Evolutionary conservation across 257 asterid genomes (phyloP).

Genomic region (Cynanchum wilfordii): DNA sequence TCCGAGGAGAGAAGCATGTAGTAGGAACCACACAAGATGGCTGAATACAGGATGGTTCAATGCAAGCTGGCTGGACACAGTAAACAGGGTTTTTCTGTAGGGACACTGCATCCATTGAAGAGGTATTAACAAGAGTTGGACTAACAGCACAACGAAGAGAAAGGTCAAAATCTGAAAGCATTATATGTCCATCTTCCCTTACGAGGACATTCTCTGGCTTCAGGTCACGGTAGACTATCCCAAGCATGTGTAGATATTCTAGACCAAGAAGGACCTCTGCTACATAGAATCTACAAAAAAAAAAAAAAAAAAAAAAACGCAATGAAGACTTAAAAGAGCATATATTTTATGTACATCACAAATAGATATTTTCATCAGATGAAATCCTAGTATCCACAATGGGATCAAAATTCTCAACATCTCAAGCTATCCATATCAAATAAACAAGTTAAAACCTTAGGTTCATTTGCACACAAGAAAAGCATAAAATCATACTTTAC

Average conservation of each 20-base stretch:
- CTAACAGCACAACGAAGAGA: constrained; percentile 52
- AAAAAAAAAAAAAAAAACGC: no score
- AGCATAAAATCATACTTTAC: constrained; percentile 40
- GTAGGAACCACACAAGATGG: constrained; percentile 35
- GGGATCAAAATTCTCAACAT: neutral
- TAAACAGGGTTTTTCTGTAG: neutral
- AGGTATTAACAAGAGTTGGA: constrained; percentile 47
- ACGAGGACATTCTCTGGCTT: constrained; percentile 63
- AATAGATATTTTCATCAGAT: neutral
- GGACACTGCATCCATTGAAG: neutral
- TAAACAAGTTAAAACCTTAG: neutral
- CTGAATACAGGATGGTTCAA: constrained; percentile 31
- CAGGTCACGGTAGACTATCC: constrained; percentile 60
- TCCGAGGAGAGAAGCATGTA: constrained; percentile 36
- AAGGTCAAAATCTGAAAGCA: constrained; percentile 70
- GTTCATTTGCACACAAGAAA: neutral
- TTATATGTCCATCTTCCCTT: constrained; percentile 64
- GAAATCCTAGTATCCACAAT: neutral
- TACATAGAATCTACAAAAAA: constrained; percentile 50
- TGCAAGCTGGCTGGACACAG: constrained; percentile 13
- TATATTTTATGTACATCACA: neutral
- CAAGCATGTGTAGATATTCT: constrained; percentile 69
- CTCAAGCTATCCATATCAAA: neutral
- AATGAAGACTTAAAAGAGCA: neutral
- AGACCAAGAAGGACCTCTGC: constrained; percentile 63